Percentiles rank a stretch among this genome's conserved stretches.
Conservation (phyloP, 2,329 filamentous ascomycete species). For the Lomentospora prolificans region DNA sequence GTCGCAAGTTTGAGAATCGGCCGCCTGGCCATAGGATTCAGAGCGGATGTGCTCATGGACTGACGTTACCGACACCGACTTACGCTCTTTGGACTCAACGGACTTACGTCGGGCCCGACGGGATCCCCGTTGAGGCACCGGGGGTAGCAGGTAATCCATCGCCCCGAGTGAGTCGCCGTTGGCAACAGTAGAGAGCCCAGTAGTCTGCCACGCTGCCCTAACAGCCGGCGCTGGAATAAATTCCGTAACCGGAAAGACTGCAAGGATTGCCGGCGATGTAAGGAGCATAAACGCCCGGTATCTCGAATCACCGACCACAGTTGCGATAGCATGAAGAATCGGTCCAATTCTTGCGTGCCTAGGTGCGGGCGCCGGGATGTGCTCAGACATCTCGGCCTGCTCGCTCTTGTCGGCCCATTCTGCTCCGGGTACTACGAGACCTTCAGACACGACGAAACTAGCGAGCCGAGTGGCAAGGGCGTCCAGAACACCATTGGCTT, state of each 20-base stretch:
- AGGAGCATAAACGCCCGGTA: constrained; percentile 64
- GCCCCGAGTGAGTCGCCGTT: constrained; percentile 32
- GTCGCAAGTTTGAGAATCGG: constrained; percentile 22
- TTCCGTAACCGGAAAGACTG: constrained; percentile 54
- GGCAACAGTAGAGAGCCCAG: background rate
- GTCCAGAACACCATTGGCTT: constrained; percentile 61
- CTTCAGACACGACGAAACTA: constrained; percentile 57
- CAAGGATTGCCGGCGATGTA: constrained; percentile 58
- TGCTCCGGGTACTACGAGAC: constrained; percentile 58
- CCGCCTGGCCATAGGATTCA: constrained; percentile 16
- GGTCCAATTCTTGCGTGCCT: constrained; percentile 50
- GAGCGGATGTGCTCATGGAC: constrained; percentile 23
- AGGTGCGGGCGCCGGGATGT: constrained; percentile 53
- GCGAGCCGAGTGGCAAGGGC: constrained; percentile 65
- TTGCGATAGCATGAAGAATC: constrained; percentile 66
- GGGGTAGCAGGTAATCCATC: constrained; percentile 57
- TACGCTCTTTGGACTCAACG: constrained; percentile 10
- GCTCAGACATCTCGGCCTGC: constrained; percentile 29
- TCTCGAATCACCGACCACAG: constrained; percentile 70
- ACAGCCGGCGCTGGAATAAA: constrained; percentile 14
- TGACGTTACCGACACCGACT: constrained; percentile 17
- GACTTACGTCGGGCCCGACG: constrained; percentile 4
- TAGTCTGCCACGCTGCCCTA: constrained; percentile 6
- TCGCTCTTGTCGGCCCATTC: constrained; percentile 41
- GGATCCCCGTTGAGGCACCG: constrained; percentile 25